Percentiles rank a stretch among this genome's conserved stretches.
Conservation (phyloP, 306 rosid genomes). For the Quillaja saponaria region DNA sequence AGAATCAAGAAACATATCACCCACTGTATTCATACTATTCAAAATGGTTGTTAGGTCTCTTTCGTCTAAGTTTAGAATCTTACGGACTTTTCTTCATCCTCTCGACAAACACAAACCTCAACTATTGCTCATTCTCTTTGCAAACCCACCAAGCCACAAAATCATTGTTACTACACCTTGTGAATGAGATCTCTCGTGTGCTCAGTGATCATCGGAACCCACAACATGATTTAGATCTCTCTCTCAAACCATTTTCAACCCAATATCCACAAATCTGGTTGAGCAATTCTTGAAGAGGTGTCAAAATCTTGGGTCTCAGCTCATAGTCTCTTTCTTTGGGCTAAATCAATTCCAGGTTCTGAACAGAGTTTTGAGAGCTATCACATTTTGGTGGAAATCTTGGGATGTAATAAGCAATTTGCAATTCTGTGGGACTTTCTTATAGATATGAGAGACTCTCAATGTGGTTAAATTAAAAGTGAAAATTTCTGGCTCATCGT, state of each 20-base stretch:
- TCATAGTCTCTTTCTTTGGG: constrained; percentile 92
- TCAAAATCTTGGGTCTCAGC: constrained; percentile 73
- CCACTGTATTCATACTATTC: no score
- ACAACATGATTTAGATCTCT: constrained; percentile 66
- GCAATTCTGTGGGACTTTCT: constrained; percentile 91
- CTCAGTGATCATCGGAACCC: constrained; percentile 83
- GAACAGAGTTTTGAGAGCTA: constrained; percentile 62
- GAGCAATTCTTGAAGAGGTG: constrained; percentile 88
- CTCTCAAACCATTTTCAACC: constrained; percentile 58
- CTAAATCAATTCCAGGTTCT: constrained; percentile 67
- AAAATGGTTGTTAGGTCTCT: no score
- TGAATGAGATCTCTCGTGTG: constrained; percentile 76
- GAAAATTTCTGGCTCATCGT: constrained; percentile 77
- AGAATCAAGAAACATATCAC: no score
- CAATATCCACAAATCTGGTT: constrained; percentile 63
- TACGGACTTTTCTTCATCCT: constrained; percentile 32
- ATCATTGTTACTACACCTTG: no score
- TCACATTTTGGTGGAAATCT: constrained; percentile 67
- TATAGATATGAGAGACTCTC: constrained; percentile 55
- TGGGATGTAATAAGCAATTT: constrained; percentile 73
- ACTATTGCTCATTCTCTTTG: constrained; percentile 39
- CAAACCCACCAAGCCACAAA: no score
- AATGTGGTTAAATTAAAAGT: constrained; percentile 41
- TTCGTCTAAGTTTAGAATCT: no score
- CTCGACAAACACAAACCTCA: constrained; percentile 28